Evolutionary conservation across 108 stramenopile genomes (phyloP).

Genomic region (Epipyxis sp.): DNA sequence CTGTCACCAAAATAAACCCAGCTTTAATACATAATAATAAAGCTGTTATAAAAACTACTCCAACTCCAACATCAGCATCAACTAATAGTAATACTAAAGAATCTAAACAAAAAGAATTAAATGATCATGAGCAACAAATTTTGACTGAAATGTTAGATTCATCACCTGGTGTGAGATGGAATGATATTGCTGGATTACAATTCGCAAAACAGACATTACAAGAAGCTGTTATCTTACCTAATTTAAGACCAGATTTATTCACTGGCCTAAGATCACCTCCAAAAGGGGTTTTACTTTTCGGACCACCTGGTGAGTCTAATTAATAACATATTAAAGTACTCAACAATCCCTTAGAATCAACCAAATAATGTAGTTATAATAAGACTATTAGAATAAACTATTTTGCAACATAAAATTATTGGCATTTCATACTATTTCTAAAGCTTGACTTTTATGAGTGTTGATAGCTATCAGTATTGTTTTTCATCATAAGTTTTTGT

Average conservation of each 20-base stretch:
- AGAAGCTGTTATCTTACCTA: slow-evolving; percentile 86
- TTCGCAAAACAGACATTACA: slow-evolving; percentile 72
- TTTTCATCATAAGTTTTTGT: no score
- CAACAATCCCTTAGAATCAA: no score
- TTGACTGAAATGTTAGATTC: not conserved
- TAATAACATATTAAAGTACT: no score
- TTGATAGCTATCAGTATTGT: no score
- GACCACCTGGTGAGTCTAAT: slow-evolving; percentile 30
- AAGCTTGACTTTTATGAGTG: no score
- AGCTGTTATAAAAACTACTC: not conserved
- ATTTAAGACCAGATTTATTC: slow-evolving; percentile 85
- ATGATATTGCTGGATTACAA: slow-evolving; percentile 18
- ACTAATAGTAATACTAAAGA: no score
- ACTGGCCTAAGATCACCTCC: slow-evolving; percentile 78
- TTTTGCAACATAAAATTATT: no score
- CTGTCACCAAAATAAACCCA: not conserved
- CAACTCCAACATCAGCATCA: no score
- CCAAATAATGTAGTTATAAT: no score
- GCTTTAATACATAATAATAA: not conserved
- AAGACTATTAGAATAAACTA: no score
- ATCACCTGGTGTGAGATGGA: slow-evolving; percentile 16
- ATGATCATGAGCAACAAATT: not conserved
- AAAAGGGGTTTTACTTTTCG: slow-evolving; percentile 57
- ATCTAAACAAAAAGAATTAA: not conserved
- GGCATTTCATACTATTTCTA: no score